Evolutionary conservation across 495 filamentous ascomycete genomes (phyloP).

Genomic region (Lepidopterella palustris): DNA sequence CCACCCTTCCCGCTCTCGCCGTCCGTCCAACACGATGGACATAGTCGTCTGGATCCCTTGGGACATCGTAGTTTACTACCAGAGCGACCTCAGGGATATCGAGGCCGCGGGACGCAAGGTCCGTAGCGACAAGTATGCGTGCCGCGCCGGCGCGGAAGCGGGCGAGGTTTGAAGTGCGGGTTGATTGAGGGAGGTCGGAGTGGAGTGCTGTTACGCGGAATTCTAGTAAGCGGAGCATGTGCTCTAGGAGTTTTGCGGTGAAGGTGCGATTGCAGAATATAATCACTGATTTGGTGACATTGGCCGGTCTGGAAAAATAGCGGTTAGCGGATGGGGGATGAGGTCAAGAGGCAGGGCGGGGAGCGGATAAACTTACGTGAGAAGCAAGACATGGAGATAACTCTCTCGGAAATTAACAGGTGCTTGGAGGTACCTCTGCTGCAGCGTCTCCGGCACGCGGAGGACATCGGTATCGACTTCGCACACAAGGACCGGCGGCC

Average conservation of each 20-base stretch:
- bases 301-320: constrained; percentile 43
- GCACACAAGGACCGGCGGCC: constrained; percentile 75
- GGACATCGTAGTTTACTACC: constrained; percentile 93
- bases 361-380: constrained; percentile 52
- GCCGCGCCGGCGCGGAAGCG: constrained; percentile 90
- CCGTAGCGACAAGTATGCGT: constrained; percentile 85
- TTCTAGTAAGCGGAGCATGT: constrained; percentile 72
- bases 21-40: constrained; percentile 95
- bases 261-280: constrained; percentile 92
- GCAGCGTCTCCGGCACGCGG: constrained; percentile 71
- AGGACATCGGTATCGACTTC: constrained; percentile 72
- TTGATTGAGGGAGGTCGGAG: constrained; percentile 71
- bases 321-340: neutral
- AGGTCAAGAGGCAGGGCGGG: neutral
- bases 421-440: constrained; percentile 78
- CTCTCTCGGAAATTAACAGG: constrained; percentile 86
- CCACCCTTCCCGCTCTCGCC: constrained; percentile 76
- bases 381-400: constrained; percentile 84
- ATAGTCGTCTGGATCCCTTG: constrained; percentile 92
- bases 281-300: constrained; percentile 67
- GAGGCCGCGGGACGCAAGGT: constrained; percentile 91
- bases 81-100: constrained; percentile 90
- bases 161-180: constrained; percentile 78
- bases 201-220: constrained; percentile 91
- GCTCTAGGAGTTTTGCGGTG: constrained; percentile 82